Conservation (phyloP, 2,329 filamentous ascomycete species). For the Aspergillus japonicus region DNA sequence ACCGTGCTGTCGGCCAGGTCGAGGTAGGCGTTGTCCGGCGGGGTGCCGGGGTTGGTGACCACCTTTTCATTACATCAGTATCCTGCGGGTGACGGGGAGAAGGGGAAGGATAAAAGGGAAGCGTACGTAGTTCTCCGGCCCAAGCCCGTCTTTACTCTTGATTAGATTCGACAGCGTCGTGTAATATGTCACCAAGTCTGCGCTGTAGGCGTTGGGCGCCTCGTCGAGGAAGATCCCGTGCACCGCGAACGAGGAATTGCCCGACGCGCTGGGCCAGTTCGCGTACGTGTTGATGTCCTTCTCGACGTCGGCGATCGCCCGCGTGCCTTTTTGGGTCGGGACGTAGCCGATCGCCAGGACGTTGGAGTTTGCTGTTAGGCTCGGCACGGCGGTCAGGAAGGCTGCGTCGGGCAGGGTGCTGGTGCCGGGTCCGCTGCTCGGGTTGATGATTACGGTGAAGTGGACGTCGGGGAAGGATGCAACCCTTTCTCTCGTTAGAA, state of each 20-base stretch:
- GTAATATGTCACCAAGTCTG: slow-evolving; percentile 2
- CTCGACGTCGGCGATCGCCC: slow-evolving; percentile 4
- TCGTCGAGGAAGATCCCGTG: slow-evolving; percentile 16
- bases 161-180: slow-evolving; percentile 1
- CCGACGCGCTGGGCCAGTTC: slow-evolving; percentile 8
- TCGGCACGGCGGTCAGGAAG: slow-evolving; percentile 8
- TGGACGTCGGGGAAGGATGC: slow-evolving; percentile 15
- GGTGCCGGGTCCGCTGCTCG: slow-evolving; percentile 17
- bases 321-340: slow-evolving; percentile 3
- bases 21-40: slow-evolving; percentile 14
- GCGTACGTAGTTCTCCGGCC: slow-evolving; percentile 9
- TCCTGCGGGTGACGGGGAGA: background rate
- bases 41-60: slow-evolving; percentile 14
- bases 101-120: too few relatives aligned
- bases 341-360: slow-evolving; percentile 14
- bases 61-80: slow-evolving; percentile 5
- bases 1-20: slow-evolving; percentile 10
- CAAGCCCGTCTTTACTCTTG: slow-evolving; percentile 6
- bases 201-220: slow-evolving; percentile 6
- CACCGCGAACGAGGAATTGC: slow-evolving; percentile 10
- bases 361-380: slow-evolving; percentile 6
- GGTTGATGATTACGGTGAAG: slow-evolving; percentile 25
- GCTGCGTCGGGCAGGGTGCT: slow-evolving; percentile 9
- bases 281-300: slow-evolving; percentile 13
- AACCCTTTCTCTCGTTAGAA: background rate